phyloP scores from a whole-genome alignment of 1,284 basidiomycete genomes.

The Malassezia obtusa region DNA sequence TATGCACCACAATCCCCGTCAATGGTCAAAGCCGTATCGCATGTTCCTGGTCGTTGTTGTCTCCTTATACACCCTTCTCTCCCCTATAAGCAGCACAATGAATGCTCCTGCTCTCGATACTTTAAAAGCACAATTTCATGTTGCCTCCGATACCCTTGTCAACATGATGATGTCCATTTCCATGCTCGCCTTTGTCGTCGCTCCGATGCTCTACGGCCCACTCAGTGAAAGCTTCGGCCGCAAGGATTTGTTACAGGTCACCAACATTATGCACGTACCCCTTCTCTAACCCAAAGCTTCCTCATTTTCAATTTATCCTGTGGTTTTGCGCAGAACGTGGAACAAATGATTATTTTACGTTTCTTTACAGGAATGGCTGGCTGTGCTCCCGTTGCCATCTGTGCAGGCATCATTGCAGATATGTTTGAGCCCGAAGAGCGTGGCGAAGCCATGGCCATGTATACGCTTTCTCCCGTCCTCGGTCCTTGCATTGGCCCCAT shows the following conservation, averaged over 20 bases:
- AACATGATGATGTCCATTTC: slow-evolving; percentile 15
- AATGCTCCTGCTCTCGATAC: slow-evolving; percentile 8
- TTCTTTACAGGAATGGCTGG: slow-evolving; percentile 41
- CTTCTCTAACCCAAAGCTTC: not conserved
- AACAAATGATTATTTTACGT: slow-evolving; percentile 27
- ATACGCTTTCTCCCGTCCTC: slow-evolving; percentile 55
- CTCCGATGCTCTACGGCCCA: slow-evolving; percentile 5
- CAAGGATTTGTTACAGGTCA: slow-evolving; percentile 7
- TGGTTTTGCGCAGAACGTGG: slow-evolving; percentile 19
- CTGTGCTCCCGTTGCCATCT: slow-evolving; percentile 35
- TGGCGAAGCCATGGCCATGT: slow-evolving; percentile 25
- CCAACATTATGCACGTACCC: slow-evolving; percentile 6
- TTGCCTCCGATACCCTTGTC: not conserved
- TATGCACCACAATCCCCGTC: slow-evolving; percentile 4
- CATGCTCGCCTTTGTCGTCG: slow-evolving; percentile 8
- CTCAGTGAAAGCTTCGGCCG: slow-evolving; percentile 10
- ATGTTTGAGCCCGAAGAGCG: slow-evolving; percentile 58
- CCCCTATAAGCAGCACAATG: slow-evolving; percentile 8
- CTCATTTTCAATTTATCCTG: slow-evolving; percentile 18
- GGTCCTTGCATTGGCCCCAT: slow-evolving; percentile 31
- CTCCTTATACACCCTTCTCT: slow-evolving; percentile 7
- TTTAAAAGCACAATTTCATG: not conserved
- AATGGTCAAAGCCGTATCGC: not conserved
- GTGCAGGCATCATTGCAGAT: slow-evolving; percentile 62
- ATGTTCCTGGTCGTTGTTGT: not conserved